phyloP scores from a whole-genome alignment of 768 basidiomycete species.

The Hericium rajendrae region DNA sequence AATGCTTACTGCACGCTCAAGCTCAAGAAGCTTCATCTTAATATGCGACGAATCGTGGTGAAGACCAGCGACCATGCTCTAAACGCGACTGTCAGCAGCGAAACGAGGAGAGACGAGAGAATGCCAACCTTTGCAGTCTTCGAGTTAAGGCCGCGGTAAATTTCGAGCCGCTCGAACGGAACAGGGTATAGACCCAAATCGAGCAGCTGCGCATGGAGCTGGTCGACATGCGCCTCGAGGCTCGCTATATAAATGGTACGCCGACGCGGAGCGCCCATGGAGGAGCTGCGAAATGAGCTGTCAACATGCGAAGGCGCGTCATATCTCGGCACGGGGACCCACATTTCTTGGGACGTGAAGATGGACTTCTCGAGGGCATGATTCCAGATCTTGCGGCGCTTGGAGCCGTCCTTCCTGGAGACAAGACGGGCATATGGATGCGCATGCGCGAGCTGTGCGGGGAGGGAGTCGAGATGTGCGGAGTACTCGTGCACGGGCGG shows the following conservation, averaged over 20 bases:
- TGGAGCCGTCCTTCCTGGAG: constrained; percentile 47
- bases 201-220: constrained; percentile 49
- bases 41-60: constrained; percentile 53
- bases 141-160: constrained; percentile 61
- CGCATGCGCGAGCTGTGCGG: constrained; percentile 27
- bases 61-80: constrained; percentile 70
- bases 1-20: constrained; percentile 53
- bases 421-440: constrained; percentile 66
- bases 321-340: constrained; percentile 15
- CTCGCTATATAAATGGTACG: constrained; percentile 65
- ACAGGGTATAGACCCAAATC: constrained; percentile 48
- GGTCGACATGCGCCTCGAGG: constrained; percentile 64
- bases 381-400: constrained; percentile 70
- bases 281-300: constrained; percentile 33
- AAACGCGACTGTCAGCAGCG: neutral
- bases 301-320: neutral
- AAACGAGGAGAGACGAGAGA: neutral
- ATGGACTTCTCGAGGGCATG: constrained; percentile 67
- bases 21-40: constrained; percentile 55
- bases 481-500: constrained; percentile 5
- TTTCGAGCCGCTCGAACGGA: constrained; percentile 43
- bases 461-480: neutral
- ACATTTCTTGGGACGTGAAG: constrained; percentile 62
- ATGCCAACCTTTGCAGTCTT: constrained; percentile 60
- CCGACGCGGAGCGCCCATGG: constrained; percentile 55